Conservation (phyloP, 305 asterid species). For the Rubia tinctorum region DNA sequence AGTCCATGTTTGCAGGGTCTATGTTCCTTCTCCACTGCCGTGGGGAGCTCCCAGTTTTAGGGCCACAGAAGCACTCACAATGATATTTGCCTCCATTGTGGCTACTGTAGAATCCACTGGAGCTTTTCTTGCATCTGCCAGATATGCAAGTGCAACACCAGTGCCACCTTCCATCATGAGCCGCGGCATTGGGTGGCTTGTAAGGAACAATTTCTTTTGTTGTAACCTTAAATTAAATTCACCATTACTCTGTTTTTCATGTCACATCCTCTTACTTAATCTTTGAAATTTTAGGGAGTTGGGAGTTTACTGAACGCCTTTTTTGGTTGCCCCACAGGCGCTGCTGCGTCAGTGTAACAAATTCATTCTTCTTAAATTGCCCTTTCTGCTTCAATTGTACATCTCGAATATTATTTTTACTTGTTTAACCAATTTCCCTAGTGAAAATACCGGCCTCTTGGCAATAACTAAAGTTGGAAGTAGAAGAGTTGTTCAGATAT, state of each 20-base stretch:
- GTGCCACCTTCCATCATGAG: constrained; percentile 75
- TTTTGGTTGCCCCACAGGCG: constrained; percentile 63
- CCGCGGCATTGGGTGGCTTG: constrained; percentile 89
- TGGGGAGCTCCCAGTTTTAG: constrained; percentile 67
- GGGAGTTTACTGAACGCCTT: constrained; percentile 63
- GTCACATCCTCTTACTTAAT: neutral
- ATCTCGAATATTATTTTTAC: neutral
- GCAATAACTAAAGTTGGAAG: constrained; percentile 82
- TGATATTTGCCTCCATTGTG: constrained; percentile 43
- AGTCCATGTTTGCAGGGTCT: constrained; percentile 31
- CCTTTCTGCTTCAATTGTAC: neutral
- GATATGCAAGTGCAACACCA: constrained; percentile 84
- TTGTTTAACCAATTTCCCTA: constrained; percentile 12
- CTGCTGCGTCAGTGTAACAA: constrained; percentile 59
- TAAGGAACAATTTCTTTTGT: constrained; percentile 15
- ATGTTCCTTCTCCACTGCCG: constrained; percentile 53
- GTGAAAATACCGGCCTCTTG: constrained; percentile 80
- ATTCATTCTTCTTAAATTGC: constrained; percentile 1
- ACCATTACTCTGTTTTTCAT: constrained; percentile 3
- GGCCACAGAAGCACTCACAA: constrained; percentile 41
- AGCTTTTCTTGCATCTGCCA: constrained; percentile 67
- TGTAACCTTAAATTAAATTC: neutral
- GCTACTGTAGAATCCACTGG: constrained; percentile 63
- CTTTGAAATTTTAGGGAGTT: constrained; percentile 40
- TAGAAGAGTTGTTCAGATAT: constrained; percentile 72